Base-by-base conservation (phyloP, 352 stramenopile species). In the Phytophthora aleatoria region DNA sequence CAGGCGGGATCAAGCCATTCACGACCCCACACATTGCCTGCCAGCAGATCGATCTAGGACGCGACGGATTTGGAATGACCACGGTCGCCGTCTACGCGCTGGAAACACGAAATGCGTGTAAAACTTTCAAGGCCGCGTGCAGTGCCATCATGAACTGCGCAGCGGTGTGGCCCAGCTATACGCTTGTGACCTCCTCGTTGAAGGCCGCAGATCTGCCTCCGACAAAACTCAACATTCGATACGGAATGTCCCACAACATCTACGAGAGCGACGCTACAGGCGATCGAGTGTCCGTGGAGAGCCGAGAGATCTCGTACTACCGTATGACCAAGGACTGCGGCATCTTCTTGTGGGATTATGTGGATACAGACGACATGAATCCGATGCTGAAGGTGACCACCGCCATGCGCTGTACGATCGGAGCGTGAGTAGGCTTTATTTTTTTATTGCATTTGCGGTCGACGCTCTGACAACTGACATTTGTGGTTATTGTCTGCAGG, bases 291-390 rank as follows among this genome's bases (percentile, higher is more conserved):
- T 38, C 33, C 9, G 56, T 78, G 26, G 66, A 78, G 49, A 57
- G 51, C 5, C 66, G 66, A 28, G 50, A 64, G 53, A 50, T 78
- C 35, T 78, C 66, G 28, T 78, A 69, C 44, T 69, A 41, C 28
- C 57, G 67, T 0, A 64, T 69, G 48, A 65, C 57, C 2, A 49
- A 70, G 31, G 16, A 57, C 12, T 73, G 55, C 44, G 67, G 61
- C 10, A 57, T 75, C 45, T 68, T 76, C 24, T 49, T 74, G 8
- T 78, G 64, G 61, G 71, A 78, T 60, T 78, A 67, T 39, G 67
- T 78, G 9, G 71, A 78, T 59, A 47, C 59, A 3, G 71, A 78
- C 26, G 71, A 78, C 27, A 26, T 62, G 53, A 55, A 76, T 49
- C 67, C 62, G 10, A 31, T 76, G 1, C 38, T 47, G 6, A 36